Percentiles rank a stretch among this genome's conserved stretches.
phyloP scores from a whole-genome alignment of 2,329 filamentous ascomycete genomes.

The Cordyceps militaris region DNA sequence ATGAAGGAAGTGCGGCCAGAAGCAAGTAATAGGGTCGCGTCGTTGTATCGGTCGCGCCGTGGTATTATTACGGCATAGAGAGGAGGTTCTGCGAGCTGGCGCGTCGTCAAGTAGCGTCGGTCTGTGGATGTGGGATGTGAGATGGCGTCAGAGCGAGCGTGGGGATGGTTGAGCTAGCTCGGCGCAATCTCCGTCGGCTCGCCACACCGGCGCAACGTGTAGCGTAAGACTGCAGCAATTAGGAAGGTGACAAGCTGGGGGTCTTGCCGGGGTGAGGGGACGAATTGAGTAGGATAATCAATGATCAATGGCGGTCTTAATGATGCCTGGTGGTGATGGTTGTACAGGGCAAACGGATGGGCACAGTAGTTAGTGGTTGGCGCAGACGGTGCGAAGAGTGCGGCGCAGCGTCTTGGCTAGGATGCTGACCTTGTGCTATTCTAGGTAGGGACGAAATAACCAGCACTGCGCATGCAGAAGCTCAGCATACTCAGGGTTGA shows the following conservation, averaged over 20 bases:
- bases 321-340: not conserved
- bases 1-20: not conserved
- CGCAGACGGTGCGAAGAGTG: not conserved
- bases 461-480: too few relatives aligned
- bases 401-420: too few relatives aligned
- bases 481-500: too few relatives aligned
- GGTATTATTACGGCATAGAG: not conserved
- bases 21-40: not conserved
- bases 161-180: not conserved
- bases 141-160: not conserved
- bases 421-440: too few relatives aligned
- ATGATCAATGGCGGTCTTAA: not conserved
- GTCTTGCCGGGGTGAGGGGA: not conserved
- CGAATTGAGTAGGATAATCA: not conserved
- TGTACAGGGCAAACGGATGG: not conserved
- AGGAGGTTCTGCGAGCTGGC: not conserved
- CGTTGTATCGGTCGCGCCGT: not conserved
- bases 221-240: not conserved
- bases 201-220: not conserved
- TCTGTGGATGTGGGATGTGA: not conserved
- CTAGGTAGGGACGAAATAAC: too few relatives aligned
- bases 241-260: not conserved
- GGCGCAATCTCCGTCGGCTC: conserved; percentile 3
- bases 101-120: not conserved
- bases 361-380: not conserved